Conservation (phyloP, 2,329 filamentous ascomycete genomes). For the Fusarium staphyleae region DNA sequence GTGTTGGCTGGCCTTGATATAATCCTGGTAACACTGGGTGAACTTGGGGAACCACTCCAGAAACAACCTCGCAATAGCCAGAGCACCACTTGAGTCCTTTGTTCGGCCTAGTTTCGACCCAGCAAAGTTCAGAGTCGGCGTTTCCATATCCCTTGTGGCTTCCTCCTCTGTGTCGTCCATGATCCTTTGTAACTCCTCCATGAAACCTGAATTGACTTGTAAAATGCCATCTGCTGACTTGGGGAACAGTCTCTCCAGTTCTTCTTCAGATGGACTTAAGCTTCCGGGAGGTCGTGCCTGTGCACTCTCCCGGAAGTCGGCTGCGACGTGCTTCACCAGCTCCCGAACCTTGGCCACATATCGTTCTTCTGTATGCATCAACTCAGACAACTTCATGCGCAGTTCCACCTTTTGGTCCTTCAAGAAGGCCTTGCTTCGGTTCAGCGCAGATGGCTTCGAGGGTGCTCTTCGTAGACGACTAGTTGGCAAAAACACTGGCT, state of each 20-base stretch:
- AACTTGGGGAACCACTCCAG: constrained; percentile 94
- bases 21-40: constrained; percentile 88
- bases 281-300: constrained; percentile 65
- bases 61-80: constrained; percentile 80
- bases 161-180: constrained; percentile 86
- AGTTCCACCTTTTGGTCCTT: constrained; percentile 84
- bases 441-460: constrained; percentile 83
- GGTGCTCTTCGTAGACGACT: constrained; percentile 84
- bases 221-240: constrained; percentile 81
- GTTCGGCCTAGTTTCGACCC: constrained; percentile 55
- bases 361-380: constrained; percentile 91
- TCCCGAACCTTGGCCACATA: constrained; percentile 90
- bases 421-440: constrained; percentile 77
- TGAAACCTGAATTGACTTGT: constrained; percentile 80
- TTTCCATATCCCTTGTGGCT: constrained; percentile 78
- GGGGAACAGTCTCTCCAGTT: constrained; percentile 81
- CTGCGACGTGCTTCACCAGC: constrained; percentile 80
- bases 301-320: constrained; percentile 77
- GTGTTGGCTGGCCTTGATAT: constrained; percentile 87
- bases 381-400: constrained; percentile 86
- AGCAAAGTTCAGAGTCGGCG: constrained; percentile 51
- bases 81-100: constrained; percentile 79
- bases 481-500: constrained; percentile 86
- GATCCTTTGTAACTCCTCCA: constrained; percentile 76
- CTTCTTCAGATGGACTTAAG: constrained; percentile 73